Base-by-base conservation (phyloP, 1,139 yeast species). In the Blastobotrys arbuscula region DNA sequence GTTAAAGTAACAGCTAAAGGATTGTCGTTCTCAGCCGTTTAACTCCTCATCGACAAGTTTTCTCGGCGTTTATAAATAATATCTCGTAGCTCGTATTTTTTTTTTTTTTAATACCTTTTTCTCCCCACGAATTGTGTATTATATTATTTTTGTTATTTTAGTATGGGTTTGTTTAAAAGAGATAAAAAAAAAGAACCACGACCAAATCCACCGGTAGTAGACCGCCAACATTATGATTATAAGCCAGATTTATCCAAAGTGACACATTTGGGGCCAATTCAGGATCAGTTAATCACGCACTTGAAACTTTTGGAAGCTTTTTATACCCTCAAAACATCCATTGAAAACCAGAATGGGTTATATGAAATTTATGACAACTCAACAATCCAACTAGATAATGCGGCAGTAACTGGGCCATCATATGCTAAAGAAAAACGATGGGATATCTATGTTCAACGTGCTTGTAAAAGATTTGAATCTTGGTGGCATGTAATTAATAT, bases 281-380 rank as follows among this genome's bases (percentile, higher is more conserved):
- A 12, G 16, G 42, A 21, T 31, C 26, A 13, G 24, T 20, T 46
- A 10, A 16, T 64, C 7, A 61, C 66, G 8, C 73, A 70, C 54
- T 59, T 71, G 48, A 69, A 65, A 57, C 58, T 71, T 26, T 53
- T 71, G 24, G 60, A 59, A 40, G 64, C 69, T 1, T 67, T 71
- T 50, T 54, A 52, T 20, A 59, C 54, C 5, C 58, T 70, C 52
- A 63, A 66, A 43, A 33, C 49, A 28, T 47, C 55, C n/a, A 50
- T 62, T 19, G 51, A 50, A 30, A 52, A 45, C 26, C 42, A 45
- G 6, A 53, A 48, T 12, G 54, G 55, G 10, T 49, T 56, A 21
- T 56, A 52, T 44, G 55, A 59, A 38, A 46, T 31, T 9, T 16
- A 20, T 15, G 44, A 15, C 23, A n/a, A 18, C 36, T 19, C 2